Conservation (phyloP, 129 eudicot species). For the Chrysanthemum seticuspe region DNA sequence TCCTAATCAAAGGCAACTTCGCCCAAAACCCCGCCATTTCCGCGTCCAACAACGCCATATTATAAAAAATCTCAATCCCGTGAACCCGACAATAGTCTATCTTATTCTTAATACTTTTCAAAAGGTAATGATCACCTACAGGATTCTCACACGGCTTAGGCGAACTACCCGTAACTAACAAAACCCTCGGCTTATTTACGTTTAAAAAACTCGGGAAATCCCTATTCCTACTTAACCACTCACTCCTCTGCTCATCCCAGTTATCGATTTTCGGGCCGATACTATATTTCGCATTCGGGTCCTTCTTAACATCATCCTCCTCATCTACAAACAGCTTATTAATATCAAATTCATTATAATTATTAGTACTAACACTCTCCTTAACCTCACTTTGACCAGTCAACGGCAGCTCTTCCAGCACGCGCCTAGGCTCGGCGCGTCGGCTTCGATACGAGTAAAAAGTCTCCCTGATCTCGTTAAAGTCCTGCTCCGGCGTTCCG, state of each 20-base stretch:
- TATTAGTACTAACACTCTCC: conserved; percentile 24
- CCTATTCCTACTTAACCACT: conserved; percentile 38
- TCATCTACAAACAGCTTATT: conserved; percentile 68
- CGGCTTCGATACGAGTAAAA: conserved; percentile 48
- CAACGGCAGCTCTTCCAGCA: conserved; percentile 50
- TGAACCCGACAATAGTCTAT: conserved; percentile 84
- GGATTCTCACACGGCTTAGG: conserved; percentile 95
- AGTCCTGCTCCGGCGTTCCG: conserved; percentile 85
- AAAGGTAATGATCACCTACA: conserved; percentile 83
- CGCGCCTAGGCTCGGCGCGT: conserved; percentile 78
- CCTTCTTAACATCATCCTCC: conserved; percentile 47
- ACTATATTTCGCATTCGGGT: conserved; percentile 54
- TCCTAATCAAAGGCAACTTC: conserved; percentile 70
- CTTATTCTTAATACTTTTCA: conserved; percentile 78
- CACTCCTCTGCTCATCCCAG: conserved; percentile 80
- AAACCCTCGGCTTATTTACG: conserved; percentile 68
- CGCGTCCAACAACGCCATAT: conserved; percentile 80
- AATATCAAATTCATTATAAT: conserved; percentile 60
- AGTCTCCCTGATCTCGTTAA: conserved; percentile 59
- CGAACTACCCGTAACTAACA: conserved; percentile 80
- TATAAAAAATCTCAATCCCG: conserved; percentile 79
- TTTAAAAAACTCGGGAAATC: conserved; percentile 41
- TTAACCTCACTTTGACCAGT: neutral
- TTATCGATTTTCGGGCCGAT: conserved; percentile 74
- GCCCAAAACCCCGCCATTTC: conserved; percentile 98